These are phyloP conservation scores for Haplographium delicatum DNA, from an alignment of 495 filamentous ascomycete species.

Conservation along the genomic window DNA sequence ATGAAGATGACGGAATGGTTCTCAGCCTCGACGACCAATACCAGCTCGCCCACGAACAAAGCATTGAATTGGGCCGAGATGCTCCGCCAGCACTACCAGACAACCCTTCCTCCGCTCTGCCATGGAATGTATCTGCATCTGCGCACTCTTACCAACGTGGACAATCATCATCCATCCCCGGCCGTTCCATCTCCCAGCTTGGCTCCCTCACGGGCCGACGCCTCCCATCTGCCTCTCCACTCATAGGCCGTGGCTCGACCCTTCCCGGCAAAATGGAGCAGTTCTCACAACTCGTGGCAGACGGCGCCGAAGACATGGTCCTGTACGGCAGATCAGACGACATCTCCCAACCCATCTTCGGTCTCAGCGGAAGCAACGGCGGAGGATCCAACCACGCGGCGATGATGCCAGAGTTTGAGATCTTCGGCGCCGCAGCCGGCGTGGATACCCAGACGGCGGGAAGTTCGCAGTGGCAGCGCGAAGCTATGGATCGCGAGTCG, in stretches of 20 bases:
- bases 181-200: constrained; percentile 22
- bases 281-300: constrained; percentile 30
- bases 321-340: constrained; percentile 38
- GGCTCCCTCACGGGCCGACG: constrained; percentile 31
- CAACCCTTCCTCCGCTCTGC: constrained; percentile 53
- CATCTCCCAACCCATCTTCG: constrained; percentile 14
- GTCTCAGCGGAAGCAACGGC: background rate
- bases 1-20: constrained; percentile 32
- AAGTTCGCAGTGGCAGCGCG: constrained; percentile 36
- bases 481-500: constrained; percentile 52
- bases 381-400: background rate
- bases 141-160: constrained; percentile 49
- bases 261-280: constrained; percentile 34
- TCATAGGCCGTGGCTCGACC: constrained; percentile 47
- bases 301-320: constrained; percentile 38
- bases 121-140: constrained; percentile 66
- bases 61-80: constrained; percentile 55
- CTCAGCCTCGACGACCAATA: constrained; percentile 35
- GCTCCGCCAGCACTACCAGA: constrained; percentile 52
- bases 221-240: constrained; percentile 56
- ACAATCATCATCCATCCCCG: constrained; percentile 33
- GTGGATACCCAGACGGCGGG: constrained; percentile 43
- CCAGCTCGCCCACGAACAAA: constrained; percentile 18
- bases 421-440: constrained; percentile 38
- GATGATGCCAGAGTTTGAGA: constrained; percentile 30